Percentiles rank a stretch among this genome's conserved stretches.
phyloP scores from a whole-genome alignment of 164 flowering plant species.

The Paratinospora sagittata region DNA sequence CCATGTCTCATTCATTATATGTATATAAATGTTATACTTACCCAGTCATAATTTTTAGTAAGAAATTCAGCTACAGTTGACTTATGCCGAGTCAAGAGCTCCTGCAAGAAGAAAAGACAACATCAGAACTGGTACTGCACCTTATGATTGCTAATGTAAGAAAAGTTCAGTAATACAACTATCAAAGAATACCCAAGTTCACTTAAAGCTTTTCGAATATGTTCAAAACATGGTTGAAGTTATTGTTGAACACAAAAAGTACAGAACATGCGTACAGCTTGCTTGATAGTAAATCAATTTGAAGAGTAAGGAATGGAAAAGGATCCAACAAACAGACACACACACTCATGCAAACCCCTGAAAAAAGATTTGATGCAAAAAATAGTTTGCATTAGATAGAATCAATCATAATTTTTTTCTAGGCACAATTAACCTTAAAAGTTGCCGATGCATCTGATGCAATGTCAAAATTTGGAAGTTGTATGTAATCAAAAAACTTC shows the following conservation, averaged over 20 bases:
- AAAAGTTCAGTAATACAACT: not conserved
- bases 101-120: conserved; percentile 44
- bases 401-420: no score
- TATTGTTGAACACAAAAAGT: not conserved
- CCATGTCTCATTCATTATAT: not conserved
- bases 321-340: no score
- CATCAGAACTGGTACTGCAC: conserved; percentile 4
- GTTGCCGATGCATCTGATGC: conserved; percentile 94
- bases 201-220: not conserved
- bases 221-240: not conserved
- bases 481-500: conserved; percentile 85
- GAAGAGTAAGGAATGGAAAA: no score
- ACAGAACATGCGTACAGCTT: not conserved
- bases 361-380: no score
- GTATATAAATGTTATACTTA: conserved; percentile 23
- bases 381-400: no score
- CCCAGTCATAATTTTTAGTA: conserved; percentile 92
- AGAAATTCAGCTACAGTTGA: conserved; percentile 97
- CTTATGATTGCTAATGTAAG: not conserved
- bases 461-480: conserved; percentile 88
- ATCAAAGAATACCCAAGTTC: not conserved
- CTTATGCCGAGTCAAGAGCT: conserved; percentile 90
- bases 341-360: no score
- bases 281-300: no score
- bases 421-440: conserved; percentile 61